Evolutionary conservation across 495 filamentous ascomycete genomes (phyloP).

Genomic region (Aspergillus kassunensis): DNA sequence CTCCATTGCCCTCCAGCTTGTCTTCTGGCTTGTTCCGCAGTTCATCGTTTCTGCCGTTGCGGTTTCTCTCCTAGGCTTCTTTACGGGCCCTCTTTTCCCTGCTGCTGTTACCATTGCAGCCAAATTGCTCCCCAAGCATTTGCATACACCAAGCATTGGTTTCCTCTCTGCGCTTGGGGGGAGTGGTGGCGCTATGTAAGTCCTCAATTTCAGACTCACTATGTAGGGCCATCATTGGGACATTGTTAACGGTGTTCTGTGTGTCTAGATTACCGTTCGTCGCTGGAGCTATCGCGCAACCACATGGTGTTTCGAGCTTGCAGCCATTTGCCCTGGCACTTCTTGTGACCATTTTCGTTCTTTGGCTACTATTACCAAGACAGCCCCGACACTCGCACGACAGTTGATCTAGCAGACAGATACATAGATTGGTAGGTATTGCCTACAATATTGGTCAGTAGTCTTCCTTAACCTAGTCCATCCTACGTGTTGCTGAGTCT

Average conservation of each 20-base stretch:
- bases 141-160: constrained; percentile 42
- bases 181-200: constrained; percentile 8
- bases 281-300: constrained; percentile 8
- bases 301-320: constrained; percentile 3
- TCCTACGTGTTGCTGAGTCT: too few relatives aligned
- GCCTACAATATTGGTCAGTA: background rate
- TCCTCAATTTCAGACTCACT: background rate
- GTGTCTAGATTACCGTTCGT: constrained; percentile 5
- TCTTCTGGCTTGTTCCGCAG: constrained; percentile 59
- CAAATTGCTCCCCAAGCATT: constrained; percentile 64
- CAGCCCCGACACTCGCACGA: background rate
- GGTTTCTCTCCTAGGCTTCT: constrained; percentile 61
- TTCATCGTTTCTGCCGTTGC: constrained; percentile 60
- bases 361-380: constrained; percentile 6
- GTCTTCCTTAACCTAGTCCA: background rate
- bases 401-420: background rate
- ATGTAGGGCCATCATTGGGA: too few relatives aligned
- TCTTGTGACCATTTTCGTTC: background rate
- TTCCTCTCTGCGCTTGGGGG: constrained; percentile 3
- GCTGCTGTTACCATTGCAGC: constrained; percentile 67
- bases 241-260: too few relatives aligned
- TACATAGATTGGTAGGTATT: background rate
- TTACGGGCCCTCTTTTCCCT: constrained; percentile 57
- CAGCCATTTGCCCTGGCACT: constrained; percentile 6
- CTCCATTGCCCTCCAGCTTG: constrained; percentile 42